These are phyloP conservation scores for Capronia americana DNA, from an alignment of 2,329 filamentous ascomycete genomes.

Conservation along the genomic window DNA sequence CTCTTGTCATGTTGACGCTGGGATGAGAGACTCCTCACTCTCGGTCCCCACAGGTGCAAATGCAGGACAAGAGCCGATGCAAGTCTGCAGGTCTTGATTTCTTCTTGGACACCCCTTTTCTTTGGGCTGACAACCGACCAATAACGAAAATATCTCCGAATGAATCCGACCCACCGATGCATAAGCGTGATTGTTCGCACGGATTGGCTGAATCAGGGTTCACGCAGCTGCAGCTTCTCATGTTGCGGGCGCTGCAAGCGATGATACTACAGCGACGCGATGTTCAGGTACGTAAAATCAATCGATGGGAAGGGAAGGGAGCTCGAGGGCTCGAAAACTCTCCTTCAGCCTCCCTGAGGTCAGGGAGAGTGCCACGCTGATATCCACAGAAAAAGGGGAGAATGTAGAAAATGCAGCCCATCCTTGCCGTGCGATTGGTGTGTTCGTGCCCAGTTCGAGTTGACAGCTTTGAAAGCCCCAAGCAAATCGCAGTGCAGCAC, in stretches of 20 bases:
- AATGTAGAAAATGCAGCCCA: constrained; percentile 5
- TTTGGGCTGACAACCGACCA: constrained; percentile 9
- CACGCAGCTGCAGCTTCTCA: constrained; percentile 14
- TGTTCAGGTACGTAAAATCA: constrained; percentile 3
- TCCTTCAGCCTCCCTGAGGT: constrained; percentile 3
- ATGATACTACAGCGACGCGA: constrained; percentile 19
- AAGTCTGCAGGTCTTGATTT: constrained; percentile 14
- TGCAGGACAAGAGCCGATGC: constrained; percentile 23
- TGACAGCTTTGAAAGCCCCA: neutral
- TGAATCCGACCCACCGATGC: constrained; percentile 18
- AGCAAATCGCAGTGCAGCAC: constrained; percentile 23
- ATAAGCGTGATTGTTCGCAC: constrained; percentile 32
- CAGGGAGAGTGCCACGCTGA: neutral
- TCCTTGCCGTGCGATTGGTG: constrained; percentile 16
- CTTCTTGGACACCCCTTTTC: constrained; percentile 25
- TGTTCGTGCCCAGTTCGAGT: constrained; percentile 12
- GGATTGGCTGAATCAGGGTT: constrained; percentile 5
- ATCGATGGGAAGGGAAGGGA: neutral
- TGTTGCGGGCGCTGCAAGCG: neutral
- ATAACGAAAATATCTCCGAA: constrained; percentile 26
- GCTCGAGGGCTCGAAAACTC: neutral
- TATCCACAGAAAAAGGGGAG: neutral
- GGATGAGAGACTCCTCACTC: constrained; percentile 6
- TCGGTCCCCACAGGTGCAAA: constrained; percentile 20
- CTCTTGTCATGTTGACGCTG: constrained; percentile 15